phyloP scores from a whole-genome alignment of 1,139 yeast species.

The Magnusiomyces suaveolens region DNA sequence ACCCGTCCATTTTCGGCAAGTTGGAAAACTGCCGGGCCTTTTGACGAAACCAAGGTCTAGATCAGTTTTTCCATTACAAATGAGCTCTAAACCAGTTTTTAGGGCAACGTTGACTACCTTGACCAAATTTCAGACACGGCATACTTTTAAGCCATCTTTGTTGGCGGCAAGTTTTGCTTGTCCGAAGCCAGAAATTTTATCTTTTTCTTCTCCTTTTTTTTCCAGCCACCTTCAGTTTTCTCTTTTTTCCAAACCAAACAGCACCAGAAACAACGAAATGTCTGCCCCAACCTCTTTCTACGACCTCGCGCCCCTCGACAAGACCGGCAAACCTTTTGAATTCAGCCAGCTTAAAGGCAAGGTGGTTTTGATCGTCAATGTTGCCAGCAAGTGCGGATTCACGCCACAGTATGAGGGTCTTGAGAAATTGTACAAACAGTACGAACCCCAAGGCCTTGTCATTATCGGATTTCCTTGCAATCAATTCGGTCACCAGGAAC shows the following conservation, averaged over 20 bases:
- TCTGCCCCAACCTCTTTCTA: constrained; percentile 35
- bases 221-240: too few species aligned
- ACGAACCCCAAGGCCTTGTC: constrained; percentile 63
- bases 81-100: too few species aligned
- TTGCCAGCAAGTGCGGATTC: constrained; percentile 67
- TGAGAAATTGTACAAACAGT: constrained; percentile 72
- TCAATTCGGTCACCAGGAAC: constrained; percentile 88
- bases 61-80: too few species aligned
- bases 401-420: constrained; percentile 67
- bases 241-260: not conserved
- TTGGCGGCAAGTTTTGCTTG: too few species aligned
- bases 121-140: too few species aligned
- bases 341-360: constrained; percentile 71
- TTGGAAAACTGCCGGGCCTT: too few species aligned
- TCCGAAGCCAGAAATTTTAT: too few species aligned
- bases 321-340: constrained; percentile 52
- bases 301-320: constrained; percentile 48
- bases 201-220: too few species aligned
- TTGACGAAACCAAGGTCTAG: too few species aligned
- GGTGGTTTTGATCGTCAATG: constrained; percentile 82
- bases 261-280: not conserved
- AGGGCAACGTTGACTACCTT: too few species aligned
- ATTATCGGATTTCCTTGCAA: constrained; percentile 88
- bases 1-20: too few species aligned
- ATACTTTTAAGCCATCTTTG: too few species aligned